Base-by-base conservation (phyloP, 768 basidiomycete genomes). In the Phylloporus arenicola region DNA sequence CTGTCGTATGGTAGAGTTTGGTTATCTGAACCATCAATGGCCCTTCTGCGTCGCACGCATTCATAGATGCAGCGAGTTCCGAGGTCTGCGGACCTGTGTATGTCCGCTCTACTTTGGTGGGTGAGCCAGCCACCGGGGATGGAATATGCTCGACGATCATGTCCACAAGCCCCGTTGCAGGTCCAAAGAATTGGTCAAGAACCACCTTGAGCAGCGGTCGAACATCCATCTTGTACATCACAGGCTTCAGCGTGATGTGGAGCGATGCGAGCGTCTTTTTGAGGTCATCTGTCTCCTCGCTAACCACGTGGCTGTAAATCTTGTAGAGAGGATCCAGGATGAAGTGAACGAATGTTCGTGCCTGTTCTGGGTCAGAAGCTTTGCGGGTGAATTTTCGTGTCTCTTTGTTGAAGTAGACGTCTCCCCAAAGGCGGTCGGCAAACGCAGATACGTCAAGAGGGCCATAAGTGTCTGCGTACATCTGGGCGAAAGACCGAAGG, bases 211-310 rank as follows among this genome's bases (percentile, higher is more conserved):
- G 73, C 45, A 99, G 73, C 3, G 96, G 96, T 48, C 95, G 75
- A 6, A 93, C 93, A 64, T 99, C 96, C 92, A 99, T 97, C 75
- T 97, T 98, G 78, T 86, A 99, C 81, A 91, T 87, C 29, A 92
- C 77, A 0, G 93, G 87, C 70, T 94, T 96, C 57, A 99, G 73
- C 35, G 81, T 75, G 61, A 99, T 98, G 2, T 83, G 82, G 30
- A 99, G 77, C 10, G 77, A 74, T 10, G 71, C 72, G 41, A 99
- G 74, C 4, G 95, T 99, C 51, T 75, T 76, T 64, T 84, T 87
- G 31, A 99, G 79, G 29, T 78, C 77, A n/a, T 91, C 93, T 0
- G 89, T 87, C 58, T 98, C 92, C 68, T 95, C 89, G 62, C 93
- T 93, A 37, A 99, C 73, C 4, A 97, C 95, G 65, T 93, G 80